Evolutionary conservation across 331 rosid genomes (phyloP), one percentile per base, ranked within the genome.

Genomic region (Cydonia oblonga): DNA sequence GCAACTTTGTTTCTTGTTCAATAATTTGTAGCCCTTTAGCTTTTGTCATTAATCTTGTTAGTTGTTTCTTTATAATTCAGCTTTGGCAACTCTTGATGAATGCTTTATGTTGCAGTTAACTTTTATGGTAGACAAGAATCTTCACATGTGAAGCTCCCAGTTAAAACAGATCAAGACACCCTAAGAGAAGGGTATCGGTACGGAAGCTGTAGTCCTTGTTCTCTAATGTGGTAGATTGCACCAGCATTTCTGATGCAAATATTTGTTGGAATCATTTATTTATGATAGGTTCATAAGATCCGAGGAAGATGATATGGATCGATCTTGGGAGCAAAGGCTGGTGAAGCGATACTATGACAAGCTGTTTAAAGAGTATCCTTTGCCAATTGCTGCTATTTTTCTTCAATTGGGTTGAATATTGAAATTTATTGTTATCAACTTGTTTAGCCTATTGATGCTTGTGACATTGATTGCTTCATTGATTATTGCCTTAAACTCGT

Each of bases 331-430:
- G 80, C 98, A 90, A 84, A 87, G 91, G 95, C 90, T 93, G 77
- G 98, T 93, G 74, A 93, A 89, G 86, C 92, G 91, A 62, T 93
- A 90, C 80, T 89, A 90, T 82, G 92, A 86, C 44, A 90, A 93
- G 85, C 95, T 90, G 82, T 93, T 90, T 77, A 90, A 93, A 81
- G 98, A 93, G 98, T 93, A 93, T 90, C 98, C 96, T 90, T 81
- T 68, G 62, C 57, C 62, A 70, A 62, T 28, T 42, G 44, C 44
- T 75, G 53, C 78, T 79, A 15, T 26, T 26, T 32, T 26, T 32
- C 19, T 54, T 9, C 23, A 33, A 9, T 40, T 70, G 23, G 9
- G 58, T 38, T 70, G 5, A 33, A 61, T 28, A 63, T 29, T 63
- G 68, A 63, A 63, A 63, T 19, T 30, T 32, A 9, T 30, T 29